phyloP scores from a whole-genome alignment of 208 protist species.

The Leishmania mexicana region DNA sequence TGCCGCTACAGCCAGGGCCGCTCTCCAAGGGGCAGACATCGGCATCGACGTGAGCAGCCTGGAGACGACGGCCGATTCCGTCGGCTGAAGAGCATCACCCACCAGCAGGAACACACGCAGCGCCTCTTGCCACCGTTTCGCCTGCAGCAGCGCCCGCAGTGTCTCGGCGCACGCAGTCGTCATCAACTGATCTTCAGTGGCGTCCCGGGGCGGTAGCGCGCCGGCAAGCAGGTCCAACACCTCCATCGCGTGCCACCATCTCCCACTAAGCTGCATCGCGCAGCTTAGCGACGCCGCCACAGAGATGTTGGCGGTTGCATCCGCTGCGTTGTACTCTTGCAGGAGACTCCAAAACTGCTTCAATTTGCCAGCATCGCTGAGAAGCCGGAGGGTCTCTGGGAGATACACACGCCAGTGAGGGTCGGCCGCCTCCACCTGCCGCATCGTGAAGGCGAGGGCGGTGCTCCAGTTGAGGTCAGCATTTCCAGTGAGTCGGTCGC shows the following conservation, averaged over 20 bases:
- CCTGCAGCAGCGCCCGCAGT: constrained; percentile 50
- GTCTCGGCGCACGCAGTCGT: constrained; percentile 60
- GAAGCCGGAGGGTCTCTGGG: constrained; percentile 64
- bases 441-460: constrained; percentile 44
- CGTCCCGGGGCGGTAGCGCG: constrained; percentile 34
- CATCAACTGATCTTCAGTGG: constrained; percentile 51
- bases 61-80: constrained; percentile 38
- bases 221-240: constrained; percentile 65
- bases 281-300: constrained; percentile 71
- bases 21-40: constrained; percentile 44
- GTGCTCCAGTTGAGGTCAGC: constrained; percentile 43
- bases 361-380: constrained; percentile 76
- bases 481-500: constrained; percentile 69
- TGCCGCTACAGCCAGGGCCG: constrained; percentile 23
- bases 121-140: constrained; percentile 63
- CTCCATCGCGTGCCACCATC: constrained; percentile 71
- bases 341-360: constrained; percentile 53
- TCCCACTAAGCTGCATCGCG: constrained; percentile 39
- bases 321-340: constrained; percentile 41
- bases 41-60: constrained; percentile 54
- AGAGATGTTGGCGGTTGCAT: constrained; percentile 28
- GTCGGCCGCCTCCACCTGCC: constrained; percentile 23
- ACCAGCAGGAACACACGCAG: constrained; percentile 47
- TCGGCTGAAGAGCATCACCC: constrained; percentile 21
- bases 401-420: constrained; percentile 53